Evolutionary conservation across 129 eudicot species (phyloP).

Genomic region (Saposhnikovia divaricata): DNA sequence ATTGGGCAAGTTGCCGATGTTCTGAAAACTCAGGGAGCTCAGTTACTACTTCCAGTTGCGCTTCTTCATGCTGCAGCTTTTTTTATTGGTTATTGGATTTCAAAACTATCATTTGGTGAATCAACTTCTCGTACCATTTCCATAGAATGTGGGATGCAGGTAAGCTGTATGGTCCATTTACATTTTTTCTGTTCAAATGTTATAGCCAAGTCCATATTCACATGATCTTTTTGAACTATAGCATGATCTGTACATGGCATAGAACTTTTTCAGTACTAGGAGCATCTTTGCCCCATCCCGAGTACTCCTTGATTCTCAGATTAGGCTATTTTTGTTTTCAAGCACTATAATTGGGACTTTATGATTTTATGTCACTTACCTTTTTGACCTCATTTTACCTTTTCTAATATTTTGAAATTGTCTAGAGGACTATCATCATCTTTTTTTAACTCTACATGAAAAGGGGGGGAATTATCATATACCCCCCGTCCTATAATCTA

Average conservation of each 20-base stretch:
- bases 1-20: constrained; percentile 98
- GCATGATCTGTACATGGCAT: background rate
- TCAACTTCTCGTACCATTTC: constrained; percentile 98
- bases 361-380: no score
- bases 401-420: no score
- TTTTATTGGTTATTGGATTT: constrained; percentile 71
- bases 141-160: constrained; percentile 99
- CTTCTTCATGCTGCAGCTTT: constrained; percentile 84
- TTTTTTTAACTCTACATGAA: no score
- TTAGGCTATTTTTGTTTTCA: no score
- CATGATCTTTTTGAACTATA: background rate
- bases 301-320: no score
- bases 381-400: no score
- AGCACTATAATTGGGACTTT: no score
- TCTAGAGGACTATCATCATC: no score
- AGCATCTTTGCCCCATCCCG: no score
- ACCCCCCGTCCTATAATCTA: no score
- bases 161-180: constrained; percentile 6
- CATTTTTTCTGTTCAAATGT: background rate
- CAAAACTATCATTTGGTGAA: constrained; percentile 88
- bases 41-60: constrained; percentile 76
- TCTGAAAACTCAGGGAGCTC: constrained; percentile 81
- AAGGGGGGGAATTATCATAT: no score
- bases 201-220: no score
- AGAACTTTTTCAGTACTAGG: background rate